Evolutionary conservation across 1,139 yeast genomes (phyloP).

Genomic region (Saccharomyces pastorianus): DNA sequence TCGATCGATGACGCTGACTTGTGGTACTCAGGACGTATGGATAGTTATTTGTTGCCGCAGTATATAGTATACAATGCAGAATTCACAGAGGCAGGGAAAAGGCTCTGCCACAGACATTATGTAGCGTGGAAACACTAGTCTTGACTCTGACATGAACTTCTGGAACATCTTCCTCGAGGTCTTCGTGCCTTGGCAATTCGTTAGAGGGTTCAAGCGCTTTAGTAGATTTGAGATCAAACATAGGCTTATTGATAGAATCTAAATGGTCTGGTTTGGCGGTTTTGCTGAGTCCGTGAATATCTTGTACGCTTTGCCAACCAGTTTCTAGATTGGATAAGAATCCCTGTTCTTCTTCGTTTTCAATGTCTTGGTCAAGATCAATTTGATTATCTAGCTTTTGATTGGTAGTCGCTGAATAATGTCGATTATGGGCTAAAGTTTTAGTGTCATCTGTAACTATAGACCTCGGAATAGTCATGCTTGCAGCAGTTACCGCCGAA

Average conservation of each 20-base stretch:
- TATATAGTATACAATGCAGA: conserved; percentile 1
- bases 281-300: conserved; percentile 24
- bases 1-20: neutral
- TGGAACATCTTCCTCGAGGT: conserved; percentile 12
- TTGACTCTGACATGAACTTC: conserved; percentile 38
- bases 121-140: conserved; percentile 38
- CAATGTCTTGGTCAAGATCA: neutral
- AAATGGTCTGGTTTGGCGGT: neutral
- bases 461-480: neutral
- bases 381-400: neutral
- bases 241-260: conserved; percentile 7
- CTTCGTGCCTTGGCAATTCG: conserved; percentile 7
- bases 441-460: neutral
- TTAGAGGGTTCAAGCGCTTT: conserved; percentile 9
- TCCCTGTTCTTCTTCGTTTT: conserved; percentile 7
- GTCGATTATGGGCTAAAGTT: neutral
- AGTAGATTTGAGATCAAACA: conserved; percentile 14
- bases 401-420: neutral
- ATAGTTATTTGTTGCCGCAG: neutral
- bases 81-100: conserved; percentile 32
- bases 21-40: neutral
- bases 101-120: conserved; percentile 37
- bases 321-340: conserved; percentile 15
- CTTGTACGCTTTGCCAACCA: conserved; percentile 31
- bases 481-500: conserved; percentile 2